Evolutionary conservation across 257 asterid genomes (phyloP), one percentile per base, ranked within the genome.

Genomic region (Solanum tacnaense): DNA sequence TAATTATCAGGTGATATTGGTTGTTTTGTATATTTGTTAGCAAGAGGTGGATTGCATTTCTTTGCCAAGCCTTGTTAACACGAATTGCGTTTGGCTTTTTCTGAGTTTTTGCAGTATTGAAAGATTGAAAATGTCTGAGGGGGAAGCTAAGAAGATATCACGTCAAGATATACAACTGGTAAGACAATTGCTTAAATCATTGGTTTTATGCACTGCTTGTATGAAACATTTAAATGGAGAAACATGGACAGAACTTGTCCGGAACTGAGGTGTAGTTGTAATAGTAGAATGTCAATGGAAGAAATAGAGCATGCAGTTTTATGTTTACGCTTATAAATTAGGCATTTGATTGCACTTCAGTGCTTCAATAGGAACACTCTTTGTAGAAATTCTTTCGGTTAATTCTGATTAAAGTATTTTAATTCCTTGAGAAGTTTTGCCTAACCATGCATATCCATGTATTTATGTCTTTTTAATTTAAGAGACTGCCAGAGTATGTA

Each of bases 81-180:
- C 8, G 32, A 68, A 68, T n/a, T 23, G 31, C 16, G 21, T 44
- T 31, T 7, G 31, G 15, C 20, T 7, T 21, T 70, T 86, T 8
- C 88, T 21, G 6, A 21, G 16, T 7, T 71, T 86, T 49, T 29
- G n/a, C 71, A 49, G 46, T 41, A 49, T 36, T 86, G 89, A 39
- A 65, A 62, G 52, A 38, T 87, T 87, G 88, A 86, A 90, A 90
- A 96, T 96, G 98, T 89, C 98, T 29, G 90, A 89, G 84, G 96
- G 95, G 86, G 95, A 91, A 85, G 93, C 88, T 72, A 91, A 94
- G 87, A 94, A 91, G 89, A 93, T 93, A 78, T 91, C 94, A 36
- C 89, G 92, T 18, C 93, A 93, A 92, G 98, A 96, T 89, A 95
- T 96, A 89, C 98, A 96, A 88, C 86, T 92, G 95, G 98, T 95